A percentile compares a stretch with the other conserved stretches of the same genome.
phyloP scores from a whole-genome alignment of 805 yeast species.

The Pichia manshurica region DNA sequence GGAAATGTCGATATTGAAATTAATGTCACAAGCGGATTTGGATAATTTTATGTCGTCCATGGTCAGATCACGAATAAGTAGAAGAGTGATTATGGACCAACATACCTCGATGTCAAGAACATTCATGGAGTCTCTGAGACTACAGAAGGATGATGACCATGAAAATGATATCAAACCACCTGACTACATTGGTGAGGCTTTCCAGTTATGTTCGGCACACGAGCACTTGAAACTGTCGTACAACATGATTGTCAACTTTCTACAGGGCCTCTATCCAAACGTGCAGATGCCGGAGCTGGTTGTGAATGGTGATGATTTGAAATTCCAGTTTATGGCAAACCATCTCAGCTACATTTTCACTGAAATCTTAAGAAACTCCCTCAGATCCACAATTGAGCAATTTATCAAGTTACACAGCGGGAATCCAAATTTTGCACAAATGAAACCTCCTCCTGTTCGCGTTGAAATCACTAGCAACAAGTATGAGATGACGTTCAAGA shows the following conservation, averaged over 20 bases:
- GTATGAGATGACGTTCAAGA: conserved; percentile 64
- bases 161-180: conserved; percentile 36
- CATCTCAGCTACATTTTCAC: conserved; percentile 85
- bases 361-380: conserved; percentile 79
- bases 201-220: conserved; percentile 68
- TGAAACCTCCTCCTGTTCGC: conserved; percentile 62
- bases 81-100: conserved; percentile 88
- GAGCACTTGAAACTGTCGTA: conserved; percentile 58
- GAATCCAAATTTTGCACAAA: conserved; percentile 12
- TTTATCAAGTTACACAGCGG: conserved; percentile 28
- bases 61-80: conserved; percentile 78
- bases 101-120: conserved; percentile 75
- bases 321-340: conserved; percentile 77
- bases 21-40: conserved; percentile 54
- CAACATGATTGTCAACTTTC: conserved; percentile 43
- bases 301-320: conserved; percentile 69
- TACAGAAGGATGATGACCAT: conserved; percentile 18
- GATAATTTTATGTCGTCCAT: conserved; percentile 73
- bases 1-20: conserved; percentile 60
- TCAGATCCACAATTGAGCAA: conserved; percentile 68
- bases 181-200: conserved; percentile 69
- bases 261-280: conserved; percentile 49
- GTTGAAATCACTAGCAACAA: conserved; percentile 66
- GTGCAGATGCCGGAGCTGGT: conserved; percentile 65
- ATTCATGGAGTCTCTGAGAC: conserved; percentile 33